Base-by-base conservation (phyloP, 1,139 yeast species). In the Zygoascus sp. region DNA sequence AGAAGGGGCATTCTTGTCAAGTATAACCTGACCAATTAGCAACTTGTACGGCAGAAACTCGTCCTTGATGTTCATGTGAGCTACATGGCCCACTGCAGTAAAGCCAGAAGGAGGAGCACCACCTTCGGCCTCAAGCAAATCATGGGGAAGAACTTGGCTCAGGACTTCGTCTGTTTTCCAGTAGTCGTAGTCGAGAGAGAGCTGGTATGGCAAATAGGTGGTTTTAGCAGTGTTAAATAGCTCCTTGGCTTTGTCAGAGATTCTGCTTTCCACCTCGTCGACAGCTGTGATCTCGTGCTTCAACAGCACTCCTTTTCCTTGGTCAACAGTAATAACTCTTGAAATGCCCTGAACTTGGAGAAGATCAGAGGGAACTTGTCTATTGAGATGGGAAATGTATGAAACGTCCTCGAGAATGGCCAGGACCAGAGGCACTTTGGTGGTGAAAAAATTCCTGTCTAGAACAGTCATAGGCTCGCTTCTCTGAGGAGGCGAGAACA, bases 111-210 rank as follows among this genome's bases (percentile, higher is more conserved):
- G 99, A 17, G 45, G 41, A 27, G 44, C 48, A 16, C 44, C 45
- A 5, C 43, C 45, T 5, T 85, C 73, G 49, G 88, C 96, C 39
- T 77, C 81, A 15, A 79, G 67, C 19, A 81, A 67, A 16, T 80
- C 71, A 48, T 79, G 84, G 0, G 99, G 98, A 44, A 92, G 65
- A 2, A 88, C 78, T 0, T 95, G 79, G 41, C 75, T 69, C 41
- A 92, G 70, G 15, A 92, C 83, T 56, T 92, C 96, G 50, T 92
- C 97, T n/a, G 90, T 74, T 56, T 80, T 81, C 97, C 97, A 92
- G 66, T 80, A 87, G 44, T 77, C 73, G 63, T 92, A 92, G 53
- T 74, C 82, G 46, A 92, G 70, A 1, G 68, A 65, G 52, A 87
- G 69, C 2, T 67, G 70, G 60, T 84, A 80, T 1, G 83, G 80